Percentiles rank a stretch among this genome's conserved stretches.
These are phyloP conservation scores for Trichoderma sp. DNA, from an alignment of 2,329 filamentous ascomycete genomes.

Conservation along the genomic window DNA sequence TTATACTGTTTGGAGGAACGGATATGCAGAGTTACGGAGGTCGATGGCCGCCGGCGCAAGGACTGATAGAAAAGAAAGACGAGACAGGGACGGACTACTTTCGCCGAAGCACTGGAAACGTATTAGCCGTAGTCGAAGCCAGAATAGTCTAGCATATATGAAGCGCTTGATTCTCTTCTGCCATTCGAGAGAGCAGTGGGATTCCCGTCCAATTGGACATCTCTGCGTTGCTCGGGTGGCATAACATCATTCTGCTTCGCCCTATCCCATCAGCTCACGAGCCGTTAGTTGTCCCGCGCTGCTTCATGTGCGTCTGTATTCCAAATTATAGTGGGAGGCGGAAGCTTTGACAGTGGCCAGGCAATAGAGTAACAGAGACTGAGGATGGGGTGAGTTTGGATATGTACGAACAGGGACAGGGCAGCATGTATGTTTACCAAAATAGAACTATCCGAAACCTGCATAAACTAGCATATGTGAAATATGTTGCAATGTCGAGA, in stretches of 20 bases:
- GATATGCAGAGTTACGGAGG: background rate
- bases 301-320: background rate
- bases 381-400: background rate
- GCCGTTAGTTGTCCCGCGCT: constrained; percentile 6
- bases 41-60: background rate
- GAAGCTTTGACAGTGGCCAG: background rate
- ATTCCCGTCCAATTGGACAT: background rate
- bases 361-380: background rate
- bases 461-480: background rate
- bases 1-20: background rate
- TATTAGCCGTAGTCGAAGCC: background rate
- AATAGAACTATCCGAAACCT: background rate
- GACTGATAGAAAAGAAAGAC: background rate
- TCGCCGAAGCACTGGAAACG: background rate
- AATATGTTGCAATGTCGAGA: background rate
- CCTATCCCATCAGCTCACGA: background rate
- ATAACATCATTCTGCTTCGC: constrained; percentile 2
- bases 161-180: background rate
- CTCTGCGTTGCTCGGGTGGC: background rate
- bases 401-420: constrained; percentile 13
- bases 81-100: background rate
- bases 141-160: background rate
- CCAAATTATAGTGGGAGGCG: background rate
- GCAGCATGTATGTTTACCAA: background rate
- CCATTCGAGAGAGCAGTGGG: background rate